Evolutionary conservation across 495 filamentous ascomycete species (phyloP), one percentile per base, ranked within the genome.

Genomic region (Massariosphaeria phaeospora): DNA sequence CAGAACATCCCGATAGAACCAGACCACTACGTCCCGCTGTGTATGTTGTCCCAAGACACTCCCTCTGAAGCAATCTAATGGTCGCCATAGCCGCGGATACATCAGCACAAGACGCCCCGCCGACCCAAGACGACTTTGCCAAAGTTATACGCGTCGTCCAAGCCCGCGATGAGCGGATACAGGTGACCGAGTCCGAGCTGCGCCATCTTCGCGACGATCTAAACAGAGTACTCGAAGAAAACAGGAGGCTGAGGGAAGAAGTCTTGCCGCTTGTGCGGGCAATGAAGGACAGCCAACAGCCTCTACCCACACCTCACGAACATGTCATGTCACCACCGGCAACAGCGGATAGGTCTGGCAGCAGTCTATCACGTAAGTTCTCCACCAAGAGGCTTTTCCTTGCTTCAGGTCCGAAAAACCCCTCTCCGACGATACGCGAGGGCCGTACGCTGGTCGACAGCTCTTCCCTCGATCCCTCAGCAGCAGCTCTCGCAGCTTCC

Each of bases 21-120:
- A 21, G 93, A 95, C 59, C 86, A 97, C 65, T 98, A 96, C 70
- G 83, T 96, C 43, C 94, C 93, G 31, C 78, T 91, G 25, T 91
- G 91, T 96, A 83, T 58, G 88, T 77, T 21, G 48, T 34, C 40
- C 44, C 26, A 3, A 8, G 48, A 29, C 12, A 10, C 23, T 29
- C 6, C n/a, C 27, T 2, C n/a, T 20, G 12, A 23, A 21, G 12
- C 17, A 10, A 3, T 45, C 29, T 43, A 27, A 47, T 34, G 51
- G 55, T 12, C 38, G 13, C 26, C 65, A 15, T 64, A 91, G 91
- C 93, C 48, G 93, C 89, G 70, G 93, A 96, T 63, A 86, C 86
- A 57, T 86, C 88, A 64, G 82, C 84, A 45, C 82, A 83, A 53
- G 89, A 93, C 63, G 83, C 88, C 45, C 84, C 82, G 40, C 91